Evolutionary conservation across 2,329 filamentous ascomycete genomes (phyloP), one percentile per base, ranked within the genome.

Genomic region (Penicillium sp.): DNA sequence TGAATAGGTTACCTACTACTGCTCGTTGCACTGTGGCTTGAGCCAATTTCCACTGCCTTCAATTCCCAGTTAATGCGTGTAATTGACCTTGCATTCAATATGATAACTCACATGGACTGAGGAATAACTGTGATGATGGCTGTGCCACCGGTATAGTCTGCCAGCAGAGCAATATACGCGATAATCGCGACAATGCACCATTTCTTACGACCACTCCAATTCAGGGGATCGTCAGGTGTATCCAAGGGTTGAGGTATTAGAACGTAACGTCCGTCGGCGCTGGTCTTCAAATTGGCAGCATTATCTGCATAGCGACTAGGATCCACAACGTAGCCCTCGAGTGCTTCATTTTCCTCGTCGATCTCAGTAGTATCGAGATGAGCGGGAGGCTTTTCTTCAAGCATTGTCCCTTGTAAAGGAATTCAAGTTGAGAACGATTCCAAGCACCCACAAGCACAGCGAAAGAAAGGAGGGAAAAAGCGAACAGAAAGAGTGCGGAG

Each of bases 171-270:
- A 1, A 72, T 71, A 15, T 75, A 66, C 10, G 76, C 73, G 3
- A 83, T 67, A n/a, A 80, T 71, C n/a, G 76, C 67, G 1, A 83
- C 66, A 24, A 80, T 74, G 13, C 75, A 33, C 50, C 78, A 75
- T 61, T 84, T 84, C 69, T 75, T 78, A 45, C 62, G 51, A 48
- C 71, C 68, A 23, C 66, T 69, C 81, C 81, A 84, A 61, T 84
- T 84, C 33, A 84, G 64, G 0, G 81, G 80, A 55, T 84, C 81
- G 34, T 78, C 68, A 1, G 76, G 73, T 45, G 81, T 75, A 30
- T 75, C 75, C 47, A 75, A 78, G 0, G 80, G 81, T 62, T 83
- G 80, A 2, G 81, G 81, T 18, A 82, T 80, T 41, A 83, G 71
- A 13, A 81, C 75, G 2, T 76, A 78, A 36, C 65, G 64, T 32